Conservation (phyloP, 257 asterid species). For the Vinca minor region DNA sequence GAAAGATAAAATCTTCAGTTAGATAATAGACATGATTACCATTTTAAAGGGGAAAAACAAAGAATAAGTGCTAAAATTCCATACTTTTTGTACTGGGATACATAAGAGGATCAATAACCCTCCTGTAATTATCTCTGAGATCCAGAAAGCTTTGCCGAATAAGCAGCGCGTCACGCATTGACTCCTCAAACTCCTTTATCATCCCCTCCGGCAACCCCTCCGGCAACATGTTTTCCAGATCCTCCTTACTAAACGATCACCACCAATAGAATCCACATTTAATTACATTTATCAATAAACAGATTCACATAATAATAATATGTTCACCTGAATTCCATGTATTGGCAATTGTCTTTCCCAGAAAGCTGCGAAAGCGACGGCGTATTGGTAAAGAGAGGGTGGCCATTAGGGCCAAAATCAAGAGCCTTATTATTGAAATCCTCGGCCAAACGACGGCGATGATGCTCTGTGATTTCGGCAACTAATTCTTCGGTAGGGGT, state of each 20-base stretch:
- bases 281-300: not conserved
- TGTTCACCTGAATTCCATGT: constrained; percentile 63
- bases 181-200: constrained; percentile 85
- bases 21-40: not conserved
- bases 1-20: not conserved
- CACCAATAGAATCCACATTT: constrained; percentile 1
- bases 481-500: constrained; percentile 30
- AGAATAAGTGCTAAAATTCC: not conserved
- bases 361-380: constrained; percentile 49
- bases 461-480: constrained; percentile 38
- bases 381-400: constrained; percentile 60
- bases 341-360: constrained; percentile 43
- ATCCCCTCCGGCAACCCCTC: constrained; percentile 91
- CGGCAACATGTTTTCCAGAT: constrained; percentile 52
- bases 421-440: constrained; percentile 62
- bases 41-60: not conserved
- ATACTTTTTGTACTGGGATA: constrained; percentile 48
- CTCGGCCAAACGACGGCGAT: constrained; percentile 66
- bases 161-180: constrained; percentile 74
- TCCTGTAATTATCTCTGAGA: constrained; percentile 79
- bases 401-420: constrained; percentile 71
- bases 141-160: constrained; percentile 73
- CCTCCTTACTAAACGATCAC: constrained; percentile 47
- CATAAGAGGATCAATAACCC: constrained; percentile 65
- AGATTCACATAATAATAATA: not conserved